These are phyloP conservation scores for Litsea cubeba DNA, from an alignment of 164 flowering plant species.

Conservation along the genomic window DNA sequence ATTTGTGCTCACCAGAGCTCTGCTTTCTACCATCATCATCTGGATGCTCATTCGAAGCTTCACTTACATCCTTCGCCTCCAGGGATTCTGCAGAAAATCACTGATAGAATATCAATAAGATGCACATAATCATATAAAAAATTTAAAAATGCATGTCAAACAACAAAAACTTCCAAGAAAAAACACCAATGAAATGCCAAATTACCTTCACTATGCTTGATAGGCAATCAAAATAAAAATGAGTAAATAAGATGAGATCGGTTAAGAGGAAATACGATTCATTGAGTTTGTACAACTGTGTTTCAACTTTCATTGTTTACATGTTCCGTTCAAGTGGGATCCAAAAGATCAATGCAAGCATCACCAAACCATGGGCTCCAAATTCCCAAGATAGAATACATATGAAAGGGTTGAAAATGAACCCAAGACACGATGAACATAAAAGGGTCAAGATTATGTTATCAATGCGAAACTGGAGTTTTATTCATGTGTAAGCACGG, in stretches of 20 bases:
- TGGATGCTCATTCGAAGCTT: slow-evolving; percentile 31
- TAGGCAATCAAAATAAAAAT: neutral
- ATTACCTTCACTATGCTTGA: slow-evolving; percentile 1
- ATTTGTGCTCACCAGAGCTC: slow-evolving; percentile 32
- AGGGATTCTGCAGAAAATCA: slow-evolving; percentile 33
- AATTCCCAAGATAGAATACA: neutral
- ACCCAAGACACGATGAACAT: too few relatives aligned
- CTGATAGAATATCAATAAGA: neutral
- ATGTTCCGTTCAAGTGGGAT: neutral
- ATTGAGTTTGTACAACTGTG: neutral
- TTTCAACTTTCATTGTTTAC: neutral
- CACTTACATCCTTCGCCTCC: slow-evolving; percentile 24
- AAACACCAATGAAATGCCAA: neutral
- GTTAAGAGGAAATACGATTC: neutral
- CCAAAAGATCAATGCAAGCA: neutral
- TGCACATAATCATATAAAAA: neutral
- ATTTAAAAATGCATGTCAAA: neutral
- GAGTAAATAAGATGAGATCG: neutral
- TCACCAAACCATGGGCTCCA: neutral
- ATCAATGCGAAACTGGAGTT: too few relatives aligned
- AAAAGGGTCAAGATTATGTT: too few relatives aligned
- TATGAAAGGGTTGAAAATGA: too few relatives aligned
- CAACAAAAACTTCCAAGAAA: neutral
- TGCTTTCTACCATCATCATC: slow-evolving; percentile 28
- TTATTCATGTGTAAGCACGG: too few relatives aligned